Evolutionary conservation across 495 filamentous ascomycete species (phyloP).

Genomic region (Penicillium ochrochloron): DNA sequence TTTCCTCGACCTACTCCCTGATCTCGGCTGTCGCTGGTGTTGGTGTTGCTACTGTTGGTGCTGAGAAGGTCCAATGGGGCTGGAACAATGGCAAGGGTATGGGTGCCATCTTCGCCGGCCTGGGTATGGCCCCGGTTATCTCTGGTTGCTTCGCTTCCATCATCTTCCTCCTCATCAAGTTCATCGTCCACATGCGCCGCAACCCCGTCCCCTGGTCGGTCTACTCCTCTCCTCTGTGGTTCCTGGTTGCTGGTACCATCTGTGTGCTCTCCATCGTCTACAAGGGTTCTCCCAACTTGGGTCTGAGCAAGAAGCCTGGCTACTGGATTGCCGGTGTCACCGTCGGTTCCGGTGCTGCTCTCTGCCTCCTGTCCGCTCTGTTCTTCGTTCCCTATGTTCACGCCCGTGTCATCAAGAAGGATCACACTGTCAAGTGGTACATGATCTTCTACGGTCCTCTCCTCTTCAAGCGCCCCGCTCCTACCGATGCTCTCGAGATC

Average conservation of each 20-base stretch:
- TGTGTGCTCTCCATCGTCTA: constrained; percentile 66
- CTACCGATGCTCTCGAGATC: constrained; percentile 40
- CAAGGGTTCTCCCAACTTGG: constrained; percentile 64
- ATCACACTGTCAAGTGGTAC: constrained; percentile 57
- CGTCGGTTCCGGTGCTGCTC: constrained; percentile 55
- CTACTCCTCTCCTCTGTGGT: constrained; percentile 62
- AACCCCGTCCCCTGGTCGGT: constrained; percentile 62
- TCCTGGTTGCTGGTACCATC: constrained; percentile 60
- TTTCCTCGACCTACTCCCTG: constrained; percentile 68
- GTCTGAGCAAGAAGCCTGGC: constrained; percentile 57
- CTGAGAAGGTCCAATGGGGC: constrained; percentile 61
- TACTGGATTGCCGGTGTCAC: constrained; percentile 62
- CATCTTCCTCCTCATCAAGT: constrained; percentile 66
- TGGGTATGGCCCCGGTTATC: constrained; percentile 64
- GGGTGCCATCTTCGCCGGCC: constrained; percentile 63
- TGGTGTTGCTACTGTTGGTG: constrained; percentile 63
- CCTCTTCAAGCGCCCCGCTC: constrained; percentile 52
- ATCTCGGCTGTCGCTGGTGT: constrained; percentile 66
- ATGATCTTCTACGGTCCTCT: constrained; percentile 57
- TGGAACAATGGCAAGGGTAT: constrained; percentile 65
- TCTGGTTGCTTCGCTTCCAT: constrained; percentile 57
- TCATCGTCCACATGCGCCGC: constrained; percentile 59
- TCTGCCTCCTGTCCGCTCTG: constrained; percentile 54
- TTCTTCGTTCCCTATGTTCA: constrained; percentile 66
- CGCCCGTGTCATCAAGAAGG: constrained; percentile 58